Base-by-base conservation (phyloP, 2,329 filamentous ascomycete genomes). In the Pezicula radicicola region DNA sequence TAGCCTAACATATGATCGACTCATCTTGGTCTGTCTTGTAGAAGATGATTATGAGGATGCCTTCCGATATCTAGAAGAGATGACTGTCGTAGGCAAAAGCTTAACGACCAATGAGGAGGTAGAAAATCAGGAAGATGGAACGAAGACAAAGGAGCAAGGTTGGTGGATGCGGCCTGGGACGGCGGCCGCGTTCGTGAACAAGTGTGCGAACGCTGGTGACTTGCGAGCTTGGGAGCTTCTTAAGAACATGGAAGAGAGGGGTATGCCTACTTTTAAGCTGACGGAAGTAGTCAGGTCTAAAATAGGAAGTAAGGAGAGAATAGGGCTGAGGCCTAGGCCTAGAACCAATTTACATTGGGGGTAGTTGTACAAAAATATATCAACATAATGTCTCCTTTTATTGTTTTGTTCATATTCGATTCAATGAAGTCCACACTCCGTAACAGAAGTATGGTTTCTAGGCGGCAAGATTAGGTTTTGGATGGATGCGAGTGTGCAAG, bases 1-100 rank as follows among this genome's bases (percentile, higher is more conserved):
- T 53, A 63, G 68, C n/a, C 58, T 77, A 16, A 87, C 84, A 0
- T 87, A 87, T 58, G 83, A 87, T 58, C 72, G 78, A 4, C 69
- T 88, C 10, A 77, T 87, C 15, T 64, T 83, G 12, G 73, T 83
- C 41, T 87, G 83, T 60, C 58, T 81, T 4, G 51, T 51, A 40
- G 66, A 72, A 5, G 66, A 70, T 7, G 56, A 74, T 42, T 71
- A 75, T 25, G 75, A 77, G 52, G 72, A 74, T 52, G 76, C 75
- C 0, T 70, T 79, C 50, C 57, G 66, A 7, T 80, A 79, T 57
- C 69, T 77, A 6, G 68, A 74, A 39, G 77, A 80, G 63, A 79
- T 80, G 77, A 61, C 66, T 18, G 53, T 54, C 9, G 65, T 70
- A 33, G 73, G 73, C 30, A 33, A 33, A 33, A 33, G 30, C 30